These are phyloP conservation scores for Camelina hispida DNA, from an alignment of 345 rosid species.

Conservation along the genomic window DNA sequence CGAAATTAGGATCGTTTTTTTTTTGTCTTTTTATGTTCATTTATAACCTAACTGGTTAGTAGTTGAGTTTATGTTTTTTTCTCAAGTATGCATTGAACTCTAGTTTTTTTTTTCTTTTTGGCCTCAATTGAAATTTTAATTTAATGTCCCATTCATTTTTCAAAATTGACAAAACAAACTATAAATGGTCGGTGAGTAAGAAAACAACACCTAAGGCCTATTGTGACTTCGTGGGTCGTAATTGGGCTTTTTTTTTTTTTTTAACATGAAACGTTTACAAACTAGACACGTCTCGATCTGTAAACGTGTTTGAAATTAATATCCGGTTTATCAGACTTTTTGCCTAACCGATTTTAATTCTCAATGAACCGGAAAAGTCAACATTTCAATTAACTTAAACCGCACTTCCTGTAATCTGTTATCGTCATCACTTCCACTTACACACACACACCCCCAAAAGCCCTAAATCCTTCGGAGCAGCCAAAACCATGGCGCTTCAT, in stretches of 20 bases:
- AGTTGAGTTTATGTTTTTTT: background rate
- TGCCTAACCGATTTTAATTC: background rate
- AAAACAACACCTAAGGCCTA: background rate
- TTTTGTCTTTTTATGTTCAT: background rate
- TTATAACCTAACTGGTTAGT: background rate
- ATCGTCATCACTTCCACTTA: background rate
- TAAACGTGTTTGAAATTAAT: background rate
- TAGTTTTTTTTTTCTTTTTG: background rate
- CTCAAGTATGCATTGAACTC: background rate
- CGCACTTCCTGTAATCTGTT: conserved; percentile 1
- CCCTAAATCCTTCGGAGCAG: conserved; percentile 38
- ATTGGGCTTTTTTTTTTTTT: conserved; percentile 13
- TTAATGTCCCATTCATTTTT: background rate
- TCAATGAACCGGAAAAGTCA: conserved; percentile 19
- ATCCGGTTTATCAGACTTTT: conserved; percentile 14
- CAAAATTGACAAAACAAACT: background rate
- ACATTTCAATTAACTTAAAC: conserved; percentile 27
- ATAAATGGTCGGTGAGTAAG: background rate
- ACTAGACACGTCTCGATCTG: background rate
- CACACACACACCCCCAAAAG: conserved; percentile 7
- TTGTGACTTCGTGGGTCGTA: background rate
- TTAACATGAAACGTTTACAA: background rate
- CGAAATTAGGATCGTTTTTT: background rate
- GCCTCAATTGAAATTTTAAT: background rate
- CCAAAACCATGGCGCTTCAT: conserved; percentile 54